Base-by-base conservation (phyloP, 495 filamentous ascomycete genomes). In the Penicillium paxilli region DNA sequence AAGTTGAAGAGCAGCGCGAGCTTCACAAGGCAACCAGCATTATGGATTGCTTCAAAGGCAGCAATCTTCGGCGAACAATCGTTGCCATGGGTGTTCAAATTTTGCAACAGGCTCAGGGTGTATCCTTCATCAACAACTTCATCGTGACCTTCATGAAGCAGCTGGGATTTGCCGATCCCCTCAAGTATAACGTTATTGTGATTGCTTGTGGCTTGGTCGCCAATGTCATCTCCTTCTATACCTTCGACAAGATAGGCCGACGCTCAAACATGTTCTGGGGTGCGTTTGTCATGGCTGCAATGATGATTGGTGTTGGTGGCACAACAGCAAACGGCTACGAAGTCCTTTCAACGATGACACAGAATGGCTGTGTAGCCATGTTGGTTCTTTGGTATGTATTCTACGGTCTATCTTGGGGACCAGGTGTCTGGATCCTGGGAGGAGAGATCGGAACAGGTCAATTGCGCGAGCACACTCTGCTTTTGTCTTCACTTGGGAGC, bases 31-130 rank as follows among this genome's bases (percentile, higher is more conserved):
- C 51, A 9, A 53, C 51, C 6, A 53, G 42, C n/a, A 6, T 53
- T 8, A 6, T 55, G n/a, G 45, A 55, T 38, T 55, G 40, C 52
- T 80, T 80, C 51, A 71, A 58, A 44, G 76, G 79, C 51, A 71
- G 77, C 12, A 79, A 83, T 55, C 60, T 74, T 20, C 76, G 78
- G 14, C 69, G 80, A n/a, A 82, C 77, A 4, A 57, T 73, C 22
- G 52, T 81, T 5, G 70, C 74, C 1, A 72, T 84, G 25, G 73
- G 72, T n/a, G 76, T 76, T 10, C 67, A 86, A 14, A 73, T 72
- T 5, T 71, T 80, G 12, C 83, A 86, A 51, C 81, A 82, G 5
- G 80, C 82, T 0, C 80, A 78, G 1, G 83, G 83, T 19, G 83
- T 82, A 73, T 85, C 80, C 54, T 80, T 85, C 60, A 82, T 84